phyloP scores from a whole-genome alignment of 2,329 filamentous ascomycete genomes.

The Teratosphaeria gauchensis region DNA sequence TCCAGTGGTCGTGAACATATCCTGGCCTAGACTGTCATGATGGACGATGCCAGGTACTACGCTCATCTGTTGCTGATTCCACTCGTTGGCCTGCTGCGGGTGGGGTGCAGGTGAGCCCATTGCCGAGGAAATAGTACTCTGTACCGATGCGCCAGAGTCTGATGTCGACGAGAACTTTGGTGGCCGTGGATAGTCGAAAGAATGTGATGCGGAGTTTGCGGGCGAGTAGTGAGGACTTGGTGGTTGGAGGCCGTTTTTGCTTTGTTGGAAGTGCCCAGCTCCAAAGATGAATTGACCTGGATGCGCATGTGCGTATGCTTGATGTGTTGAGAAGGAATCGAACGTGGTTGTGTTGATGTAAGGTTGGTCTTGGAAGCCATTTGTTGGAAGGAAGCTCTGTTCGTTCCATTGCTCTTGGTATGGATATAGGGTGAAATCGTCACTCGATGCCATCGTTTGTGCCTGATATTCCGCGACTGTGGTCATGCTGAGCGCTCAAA shows the following conservation, averaged over 20 bases:
- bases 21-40: conserved; percentile 41
- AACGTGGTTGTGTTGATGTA: conserved; percentile 26
- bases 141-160: conserved; percentile 41
- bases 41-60: conserved; percentile 54
- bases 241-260: conserved; percentile 28
- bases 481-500: conserved; percentile 14
- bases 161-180: conserved; percentile 39
- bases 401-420: conserved; percentile 23
- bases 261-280: conserved; percentile 26
- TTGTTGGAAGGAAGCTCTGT: conserved; percentile 17
- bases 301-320: conserved; percentile 24
- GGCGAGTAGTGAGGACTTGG: conserved; percentile 35
- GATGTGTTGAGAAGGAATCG: conserved; percentile 26
- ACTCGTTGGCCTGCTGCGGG: conserved; percentile 51
- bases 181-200: conserved; percentile 37
- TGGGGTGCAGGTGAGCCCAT: conserved; percentile 47
- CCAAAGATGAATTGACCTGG: conserved; percentile 29
- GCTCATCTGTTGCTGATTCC: conserved; percentile 38
- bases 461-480: conserved; percentile 21
- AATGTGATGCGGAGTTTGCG: conserved; percentile 33
- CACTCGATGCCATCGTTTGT: conserved; percentile 17
- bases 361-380: conserved; percentile 16
- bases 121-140: conserved; percentile 39
- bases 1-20: conserved; percentile 47
- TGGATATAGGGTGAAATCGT: conserved; percentile 26